These are phyloP conservation scores for Carex scoparia DNA, from an alignment of 176 grass and related monocot genomes.

Conservation along the genomic window DNA sequence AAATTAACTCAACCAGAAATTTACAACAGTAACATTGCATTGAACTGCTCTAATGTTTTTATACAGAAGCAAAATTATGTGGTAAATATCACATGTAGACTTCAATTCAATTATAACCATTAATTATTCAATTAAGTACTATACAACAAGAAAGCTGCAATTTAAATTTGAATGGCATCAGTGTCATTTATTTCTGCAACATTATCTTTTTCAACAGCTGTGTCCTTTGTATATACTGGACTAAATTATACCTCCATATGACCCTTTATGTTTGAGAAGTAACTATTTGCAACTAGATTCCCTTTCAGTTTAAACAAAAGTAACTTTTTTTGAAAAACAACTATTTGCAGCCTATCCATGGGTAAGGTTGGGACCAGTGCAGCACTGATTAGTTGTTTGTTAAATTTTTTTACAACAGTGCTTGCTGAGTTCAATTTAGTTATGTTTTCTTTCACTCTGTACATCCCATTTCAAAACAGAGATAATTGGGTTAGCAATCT, in stretches of 20 bases:
- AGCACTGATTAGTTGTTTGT: background rate
- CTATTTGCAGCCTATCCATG: background rate
- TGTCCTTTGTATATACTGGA: background rate
- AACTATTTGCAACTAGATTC: background rate
- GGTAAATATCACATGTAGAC: background rate
- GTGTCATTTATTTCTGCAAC: too few species aligned
- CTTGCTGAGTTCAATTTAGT: background rate
- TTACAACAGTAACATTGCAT: background rate
- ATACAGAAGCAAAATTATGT: background rate
- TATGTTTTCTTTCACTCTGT: background rate
- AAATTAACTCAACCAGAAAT: background rate
- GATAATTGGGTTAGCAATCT: background rate
- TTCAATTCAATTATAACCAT: constrained; percentile 1
- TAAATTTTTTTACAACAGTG: background rate
- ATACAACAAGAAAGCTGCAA: background rate
- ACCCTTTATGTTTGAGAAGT: background rate
- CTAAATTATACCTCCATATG: background rate
- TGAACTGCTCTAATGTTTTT: background rate
- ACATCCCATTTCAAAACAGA: background rate
- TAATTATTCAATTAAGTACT: background rate
- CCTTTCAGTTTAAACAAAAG: background rate
- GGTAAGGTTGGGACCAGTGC: background rate
- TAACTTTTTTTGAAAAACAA: background rate
- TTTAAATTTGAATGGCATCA: background rate
- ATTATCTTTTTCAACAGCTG: background rate